Base-by-base conservation (phyloP, 2,329 filamentous ascomycete genomes). In the Aspergillus amoenus region DNA sequence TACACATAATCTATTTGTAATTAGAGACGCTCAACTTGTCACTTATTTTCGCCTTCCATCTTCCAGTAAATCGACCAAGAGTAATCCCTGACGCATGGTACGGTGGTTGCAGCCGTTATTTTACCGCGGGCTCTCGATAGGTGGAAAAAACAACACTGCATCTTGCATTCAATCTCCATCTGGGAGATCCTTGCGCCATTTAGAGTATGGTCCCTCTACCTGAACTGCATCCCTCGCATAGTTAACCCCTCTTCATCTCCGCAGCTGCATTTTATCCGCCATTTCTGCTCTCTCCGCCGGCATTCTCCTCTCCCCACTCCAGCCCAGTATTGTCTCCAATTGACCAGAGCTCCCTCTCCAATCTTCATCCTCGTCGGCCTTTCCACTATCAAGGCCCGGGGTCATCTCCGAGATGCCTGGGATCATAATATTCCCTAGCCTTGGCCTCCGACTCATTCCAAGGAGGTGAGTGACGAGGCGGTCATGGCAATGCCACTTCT, bases 201-300 rank as follows among this genome's bases (percentile, higher is more conserved):
- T 15, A 27, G 12, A 12, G 30, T 17, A 17, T 13, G 12, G 4
- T 3, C 27, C 3, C 3, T 11, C 2, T 30, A 4, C 27, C 27
- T 30, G 9, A 30, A 30, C 27, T 30, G 27, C 3, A 11, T 3
- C 9, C 22, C 17, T 18, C 18, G 22, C 30, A 21, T 49, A 7
- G 13, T 39, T 5, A 15, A 21, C 30, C 30, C 27, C 32, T 13
- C 15, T 24, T 37, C 22, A 27, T 22, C 34, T 51, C 37, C 24
- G 24, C 41, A 45, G 15, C 50, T 47, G 47, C 48, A 58, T 61
- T 61, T 61, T 61, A 61, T 32, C 58, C 58, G 58, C 50, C 17
- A 42, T 45, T 57, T 22, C 18, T 34, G 44, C 21, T 24, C 43
- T 50, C 47, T 52, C 39, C 37, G 40, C 56, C 37, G 50, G 53